A percentile compares a stretch with the other conserved stretches of the same genome.
Evolutionary conservation across 768 basidiomycete genomes (phyloP).

Genomic region (Punctularia strigosozonata): DNA sequence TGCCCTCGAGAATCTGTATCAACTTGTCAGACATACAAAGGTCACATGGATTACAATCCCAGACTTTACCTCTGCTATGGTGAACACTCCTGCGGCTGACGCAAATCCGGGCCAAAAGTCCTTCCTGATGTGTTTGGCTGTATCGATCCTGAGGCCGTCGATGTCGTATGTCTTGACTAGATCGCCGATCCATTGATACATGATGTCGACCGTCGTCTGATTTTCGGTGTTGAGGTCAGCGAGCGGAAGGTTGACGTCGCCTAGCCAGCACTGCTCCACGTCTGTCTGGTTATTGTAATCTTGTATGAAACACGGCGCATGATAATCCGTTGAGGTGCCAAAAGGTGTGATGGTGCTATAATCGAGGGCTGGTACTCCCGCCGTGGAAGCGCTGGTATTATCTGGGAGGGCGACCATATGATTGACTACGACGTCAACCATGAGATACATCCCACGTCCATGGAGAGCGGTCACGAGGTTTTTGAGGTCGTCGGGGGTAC

Average conservation of each 20-base stretch:
- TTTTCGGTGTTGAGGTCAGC: conserved; percentile 48
- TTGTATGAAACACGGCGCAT: conserved; percentile 26
- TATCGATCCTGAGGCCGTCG: conserved; percentile 49
- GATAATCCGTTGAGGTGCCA: conserved; percentile 23
- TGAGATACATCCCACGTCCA: conserved; percentile 41
- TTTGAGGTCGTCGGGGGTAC: conserved; percentile 36
- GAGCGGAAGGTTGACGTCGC: conserved; percentile 39
- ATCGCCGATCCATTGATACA: conserved; percentile 34
- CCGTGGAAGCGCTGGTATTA: too few relatives aligned
- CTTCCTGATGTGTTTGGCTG: conserved; percentile 43
- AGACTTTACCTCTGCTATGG: conserved; percentile 50
- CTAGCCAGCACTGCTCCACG: conserved; percentile 51
- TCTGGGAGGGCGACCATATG: conserved; percentile 34
- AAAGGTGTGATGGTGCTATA: conserved; percentile 23
- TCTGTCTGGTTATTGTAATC: conserved; percentile 34
- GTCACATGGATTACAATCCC: too few relatives aligned
- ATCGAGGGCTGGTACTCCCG: too few relatives aligned
- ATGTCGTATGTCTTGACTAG: conserved; percentile 34
- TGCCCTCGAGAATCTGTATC: conserved; percentile 31
- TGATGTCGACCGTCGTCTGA: conserved; percentile 26
- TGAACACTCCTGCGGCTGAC: conserved; percentile 35
- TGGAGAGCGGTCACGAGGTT: conserved; percentile 36
- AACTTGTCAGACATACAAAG: too few relatives aligned
- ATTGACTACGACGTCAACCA: conserved; percentile 55
- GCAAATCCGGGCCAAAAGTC: conserved; percentile 45